Evolutionary conservation across 805 yeast genomes (phyloP).

Genomic region (Cyberlindnera sargentensis): DNA sequence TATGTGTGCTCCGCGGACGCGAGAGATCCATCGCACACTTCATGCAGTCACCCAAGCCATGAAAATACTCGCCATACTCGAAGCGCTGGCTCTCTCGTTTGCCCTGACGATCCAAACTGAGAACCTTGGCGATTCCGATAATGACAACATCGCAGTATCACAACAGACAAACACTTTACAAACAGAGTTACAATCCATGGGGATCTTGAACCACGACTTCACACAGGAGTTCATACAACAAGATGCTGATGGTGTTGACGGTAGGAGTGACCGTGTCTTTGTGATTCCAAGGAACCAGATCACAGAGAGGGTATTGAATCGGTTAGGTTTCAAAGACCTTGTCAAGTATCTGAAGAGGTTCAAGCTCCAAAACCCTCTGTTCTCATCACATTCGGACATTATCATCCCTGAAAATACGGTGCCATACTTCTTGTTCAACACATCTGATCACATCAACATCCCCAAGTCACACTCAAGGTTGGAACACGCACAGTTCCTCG

Average conservation of each 20-base stretch:
- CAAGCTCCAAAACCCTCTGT: slow-evolving; percentile 10
- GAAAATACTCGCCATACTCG: no score
- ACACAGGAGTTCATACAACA: no score
- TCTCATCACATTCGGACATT: slow-evolving; percentile 12
- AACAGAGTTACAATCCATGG: slow-evolving; percentile 6
- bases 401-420: slow-evolving; percentile 29
- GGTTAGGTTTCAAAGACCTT: slow-evolving; percentile 23
- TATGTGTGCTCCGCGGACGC: no score
- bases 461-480: slow-evolving; percentile 10
- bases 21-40: no score
- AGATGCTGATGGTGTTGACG: background rate
- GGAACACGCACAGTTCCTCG: slow-evolving; percentile 24
- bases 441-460: slow-evolving; percentile 16
- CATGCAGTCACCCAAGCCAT: no score
- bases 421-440: slow-evolving; percentile 34
- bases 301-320: slow-evolving; percentile 16
- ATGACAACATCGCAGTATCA: slow-evolving; percentile 1
- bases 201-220: background rate
- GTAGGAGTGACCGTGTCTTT: slow-evolving; percentile 17
- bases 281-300: slow-evolving; percentile 25
- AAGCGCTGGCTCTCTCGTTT: no score
- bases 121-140: background rate
- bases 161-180: slow-evolving; percentile 3
- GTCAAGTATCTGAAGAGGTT: slow-evolving; percentile 21
- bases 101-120: no score